Evolutionary conservation across 2,329 filamentous ascomycete genomes (phyloP).

Genomic region (Penicillium nordicum): DNA sequence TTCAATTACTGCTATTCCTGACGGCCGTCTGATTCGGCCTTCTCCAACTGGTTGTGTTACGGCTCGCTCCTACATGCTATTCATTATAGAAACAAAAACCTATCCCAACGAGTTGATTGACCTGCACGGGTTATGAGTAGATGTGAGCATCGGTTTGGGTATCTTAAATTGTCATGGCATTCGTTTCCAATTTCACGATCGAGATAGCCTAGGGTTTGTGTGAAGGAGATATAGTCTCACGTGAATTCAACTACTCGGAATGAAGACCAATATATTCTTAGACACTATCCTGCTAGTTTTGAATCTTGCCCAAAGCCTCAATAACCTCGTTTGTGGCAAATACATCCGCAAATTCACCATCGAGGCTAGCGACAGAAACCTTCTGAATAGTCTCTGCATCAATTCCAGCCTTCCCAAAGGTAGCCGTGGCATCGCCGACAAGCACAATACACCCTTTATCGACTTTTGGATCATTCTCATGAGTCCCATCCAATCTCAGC

Average conservation of each 20-base stretch:
- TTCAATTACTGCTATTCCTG: too few relatives aligned
- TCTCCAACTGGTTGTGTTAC: neutral
- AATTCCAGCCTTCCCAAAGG: slow-evolving; percentile 43
- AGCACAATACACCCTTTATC: slow-evolving; percentile 40
- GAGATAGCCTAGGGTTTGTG: neutral
- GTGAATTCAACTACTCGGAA: neutral
- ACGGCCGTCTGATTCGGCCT: too few relatives aligned
- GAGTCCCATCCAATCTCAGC: slow-evolving; percentile 19
- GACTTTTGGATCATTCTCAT: slow-evolving; percentile 18
- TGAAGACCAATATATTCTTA: neutral
- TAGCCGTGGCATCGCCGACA: slow-evolving; percentile 48
- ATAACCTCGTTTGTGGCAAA: slow-evolving; percentile 38
- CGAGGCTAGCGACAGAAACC: slow-evolving; percentile 45
- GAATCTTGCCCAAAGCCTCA: slow-evolving; percentile 19
- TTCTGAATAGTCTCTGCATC: slow-evolving; percentile 48
- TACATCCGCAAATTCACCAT: slow-evolving; percentile 47
- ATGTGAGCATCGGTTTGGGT: neutral
- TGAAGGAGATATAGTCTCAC: neutral
- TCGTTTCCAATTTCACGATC: neutral
- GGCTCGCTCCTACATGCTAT: neutral
- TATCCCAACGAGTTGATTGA: neutral
- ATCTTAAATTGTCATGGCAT: neutral
- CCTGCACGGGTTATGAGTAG: neutral
- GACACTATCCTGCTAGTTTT: neutral
- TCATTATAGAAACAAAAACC: neutral